Evolutionary conservation across 1,284 basidiomycete genomes (phyloP).

Genomic region (Veloboletus limbatus): DNA sequence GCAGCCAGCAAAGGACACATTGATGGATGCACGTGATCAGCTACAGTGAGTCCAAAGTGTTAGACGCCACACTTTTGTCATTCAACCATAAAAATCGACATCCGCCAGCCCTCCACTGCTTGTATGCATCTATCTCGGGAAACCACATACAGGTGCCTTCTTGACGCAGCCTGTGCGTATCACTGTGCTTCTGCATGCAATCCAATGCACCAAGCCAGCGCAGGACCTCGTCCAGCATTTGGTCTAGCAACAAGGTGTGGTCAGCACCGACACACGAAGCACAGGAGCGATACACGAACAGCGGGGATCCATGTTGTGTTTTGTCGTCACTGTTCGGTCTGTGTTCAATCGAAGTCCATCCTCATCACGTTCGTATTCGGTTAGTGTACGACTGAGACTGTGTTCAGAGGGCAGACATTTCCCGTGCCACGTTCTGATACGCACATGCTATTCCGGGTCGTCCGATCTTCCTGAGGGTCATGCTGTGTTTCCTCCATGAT

Average conservation of each 20-base stretch:
- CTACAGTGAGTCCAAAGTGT: too few species aligned
- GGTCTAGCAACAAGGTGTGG: neutral
- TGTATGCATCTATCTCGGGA: too few species aligned
- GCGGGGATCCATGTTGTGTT: neutral
- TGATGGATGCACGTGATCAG: too few species aligned
- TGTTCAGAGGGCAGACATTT: neutral
- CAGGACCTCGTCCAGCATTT: neutral
- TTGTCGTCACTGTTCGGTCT: neutral
- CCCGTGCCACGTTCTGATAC: neutral
- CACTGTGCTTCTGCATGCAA: too few species aligned
- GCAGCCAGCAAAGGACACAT: too few species aligned
- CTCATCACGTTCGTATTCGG: neutral
- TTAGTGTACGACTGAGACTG: neutral
- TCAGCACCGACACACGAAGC: neutral
- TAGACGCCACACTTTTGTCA: too few species aligned
- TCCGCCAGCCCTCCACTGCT: too few species aligned
- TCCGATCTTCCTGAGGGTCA: neutral
- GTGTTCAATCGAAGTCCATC: neutral
- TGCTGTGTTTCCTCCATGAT: neutral
- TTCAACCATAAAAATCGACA: too few species aligned
- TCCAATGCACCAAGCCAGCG: neutral
- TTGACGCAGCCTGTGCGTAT: too few species aligned
- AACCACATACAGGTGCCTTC: too few species aligned
- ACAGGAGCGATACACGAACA: neutral
- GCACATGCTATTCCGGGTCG: neutral